Conservation (phyloP, 345 rosid species). For the Firmiana major region DNA sequence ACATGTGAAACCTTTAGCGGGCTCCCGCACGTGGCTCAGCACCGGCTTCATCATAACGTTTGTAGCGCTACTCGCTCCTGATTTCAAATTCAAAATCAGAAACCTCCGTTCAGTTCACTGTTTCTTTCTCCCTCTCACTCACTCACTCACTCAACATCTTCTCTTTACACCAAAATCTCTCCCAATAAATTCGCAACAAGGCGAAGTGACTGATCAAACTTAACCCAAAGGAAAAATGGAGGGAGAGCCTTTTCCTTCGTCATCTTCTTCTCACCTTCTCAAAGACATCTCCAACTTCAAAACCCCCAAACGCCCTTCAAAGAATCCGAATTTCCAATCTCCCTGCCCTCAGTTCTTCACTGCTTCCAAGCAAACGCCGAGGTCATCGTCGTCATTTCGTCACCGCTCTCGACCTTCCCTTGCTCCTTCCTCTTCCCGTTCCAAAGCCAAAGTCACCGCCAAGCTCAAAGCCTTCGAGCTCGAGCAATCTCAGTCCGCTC, state of each 20-base stretch:
- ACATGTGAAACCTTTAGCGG: neutral
- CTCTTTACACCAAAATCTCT: neutral
- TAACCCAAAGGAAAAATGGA: neutral
- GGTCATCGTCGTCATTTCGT: constrained; percentile 28
- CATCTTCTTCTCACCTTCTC: constrained; percentile 29
- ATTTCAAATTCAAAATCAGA: constrained; percentile 11
- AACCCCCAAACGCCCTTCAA: constrained; percentile 68
- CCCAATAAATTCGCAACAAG: neutral
- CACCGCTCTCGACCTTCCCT: constrained; percentile 29
- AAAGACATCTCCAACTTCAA: constrained; percentile 79
- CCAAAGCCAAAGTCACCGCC: constrained; percentile 32
- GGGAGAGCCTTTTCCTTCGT: neutral
- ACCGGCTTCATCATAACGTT: neutral
- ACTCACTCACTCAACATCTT: neutral
- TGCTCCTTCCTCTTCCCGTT: constrained; percentile 23
- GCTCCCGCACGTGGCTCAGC: neutral
- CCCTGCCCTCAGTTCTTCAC: constrained; percentile 62
- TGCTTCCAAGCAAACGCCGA: constrained; percentile 59
- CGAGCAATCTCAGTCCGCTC: constrained; percentile 72
- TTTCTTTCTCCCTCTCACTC: neutral
- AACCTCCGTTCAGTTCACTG: neutral
- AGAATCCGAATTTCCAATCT: constrained; percentile 31
- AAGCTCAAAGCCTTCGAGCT: constrained; percentile 63
- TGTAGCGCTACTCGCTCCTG: neutral
- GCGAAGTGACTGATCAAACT: neutral